Conservation (phyloP, 1,139 yeast genomes). For the Komagataea norvegica region DNA sequence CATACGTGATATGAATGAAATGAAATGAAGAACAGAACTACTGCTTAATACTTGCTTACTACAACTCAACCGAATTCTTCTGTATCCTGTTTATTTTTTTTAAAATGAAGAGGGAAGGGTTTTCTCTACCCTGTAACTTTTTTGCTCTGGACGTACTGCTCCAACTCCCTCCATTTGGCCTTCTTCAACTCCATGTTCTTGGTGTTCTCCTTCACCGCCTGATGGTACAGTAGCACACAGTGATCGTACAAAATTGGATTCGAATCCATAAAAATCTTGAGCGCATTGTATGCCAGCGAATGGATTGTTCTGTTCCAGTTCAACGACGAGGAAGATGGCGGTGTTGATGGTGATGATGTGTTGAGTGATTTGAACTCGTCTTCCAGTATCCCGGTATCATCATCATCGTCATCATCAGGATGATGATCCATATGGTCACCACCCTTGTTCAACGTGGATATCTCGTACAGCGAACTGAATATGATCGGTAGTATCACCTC, state of each 20-base stretch:
- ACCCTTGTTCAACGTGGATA: conserved; percentile 37
- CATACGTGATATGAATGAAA: no score
- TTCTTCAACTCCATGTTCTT: conserved; percentile 54
- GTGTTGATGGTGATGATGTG: no score
- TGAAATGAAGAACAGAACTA: no score
- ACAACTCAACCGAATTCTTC: no score
- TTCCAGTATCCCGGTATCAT: conserved; percentile 23
- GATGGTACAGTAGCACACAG: conserved; percentile 82
- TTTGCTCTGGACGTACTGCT: conserved; percentile 46
- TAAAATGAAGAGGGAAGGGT: no score
- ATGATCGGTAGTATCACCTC: conserved; percentile 90
- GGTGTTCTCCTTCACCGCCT: conserved; percentile 61
- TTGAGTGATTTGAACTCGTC: conserved; percentile 27
- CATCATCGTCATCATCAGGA: conserved; percentile 42
- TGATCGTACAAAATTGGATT: conserved; percentile 89
- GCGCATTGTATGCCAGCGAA: conserved; percentile 83
- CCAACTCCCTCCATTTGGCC: conserved; percentile 73
- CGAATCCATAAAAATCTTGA: conserved; percentile 90
- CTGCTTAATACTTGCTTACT: background rate
- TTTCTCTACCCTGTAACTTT: background rate
- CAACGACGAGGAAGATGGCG: conserved; percentile 27
- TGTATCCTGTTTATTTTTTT: no score
- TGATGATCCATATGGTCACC: conserved; percentile 20
- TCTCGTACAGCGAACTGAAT: conserved; percentile 84
- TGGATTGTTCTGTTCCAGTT: conserved; percentile 91